Conservation (phyloP, 176 grass and related monocot genomes). For the Oryza officinalis region DNA sequence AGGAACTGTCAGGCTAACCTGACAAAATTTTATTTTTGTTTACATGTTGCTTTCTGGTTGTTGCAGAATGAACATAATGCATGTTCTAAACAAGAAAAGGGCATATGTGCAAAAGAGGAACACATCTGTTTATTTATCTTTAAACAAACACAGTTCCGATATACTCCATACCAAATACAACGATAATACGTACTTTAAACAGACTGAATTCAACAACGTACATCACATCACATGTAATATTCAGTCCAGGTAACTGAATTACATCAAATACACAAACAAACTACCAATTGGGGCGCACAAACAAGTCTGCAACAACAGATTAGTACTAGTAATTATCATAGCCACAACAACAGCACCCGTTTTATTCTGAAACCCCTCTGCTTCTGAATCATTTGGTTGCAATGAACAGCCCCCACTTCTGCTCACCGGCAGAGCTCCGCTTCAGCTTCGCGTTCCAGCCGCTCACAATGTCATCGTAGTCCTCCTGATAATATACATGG, state of each 20-base stretch:
- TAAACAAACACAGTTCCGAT: not conserved
- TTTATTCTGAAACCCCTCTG: conserved; percentile 23
- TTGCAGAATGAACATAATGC: not conserved
- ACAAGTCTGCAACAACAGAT: not conserved
- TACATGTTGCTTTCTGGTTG: no score
- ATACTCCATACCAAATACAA: not conserved
- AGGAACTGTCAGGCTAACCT: not conserved
- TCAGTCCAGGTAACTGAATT: no score
- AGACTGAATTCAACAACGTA: not conserved
- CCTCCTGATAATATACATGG: conserved; percentile 54
- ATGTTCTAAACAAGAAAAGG: not conserved
- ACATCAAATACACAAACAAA: not conserved
- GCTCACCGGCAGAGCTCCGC: conserved; percentile 73
- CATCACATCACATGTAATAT: not conserved
- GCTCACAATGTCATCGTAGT: conserved; percentile 78
- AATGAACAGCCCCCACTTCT: conserved; percentile 90
- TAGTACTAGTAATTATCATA: not conserved
- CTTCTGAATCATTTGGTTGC: conserved; percentile 66
- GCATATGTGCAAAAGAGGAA: not conserved
- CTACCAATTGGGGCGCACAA: conserved; percentile 10
- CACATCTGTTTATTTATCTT: not conserved
- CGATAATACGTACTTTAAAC: not conserved
- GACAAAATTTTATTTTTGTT: not conserved
- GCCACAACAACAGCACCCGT: not conserved
- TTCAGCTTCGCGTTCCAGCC: conserved; percentile 98